A percentile compares a stretch with the other conserved stretches of the same genome.
phyloP scores from a whole-genome alignment of 2,329 filamentous ascomycete species.

The Bipolaris zeicola region DNA sequence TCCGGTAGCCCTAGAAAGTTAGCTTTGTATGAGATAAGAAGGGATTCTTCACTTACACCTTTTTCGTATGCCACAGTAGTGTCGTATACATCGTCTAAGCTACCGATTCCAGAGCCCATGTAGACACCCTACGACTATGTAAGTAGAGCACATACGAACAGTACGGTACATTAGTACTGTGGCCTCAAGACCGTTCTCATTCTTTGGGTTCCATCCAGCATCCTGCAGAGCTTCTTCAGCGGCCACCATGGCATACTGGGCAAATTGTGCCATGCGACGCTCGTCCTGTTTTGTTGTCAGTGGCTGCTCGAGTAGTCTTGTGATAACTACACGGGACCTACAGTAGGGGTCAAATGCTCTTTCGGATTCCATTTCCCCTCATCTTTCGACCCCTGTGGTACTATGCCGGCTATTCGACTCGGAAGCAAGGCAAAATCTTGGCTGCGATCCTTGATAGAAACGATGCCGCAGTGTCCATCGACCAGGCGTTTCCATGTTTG shows the following conservation, averaged over 20 bases:
- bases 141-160: slow-evolving; percentile 6
- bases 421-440: slow-evolving; percentile 73
- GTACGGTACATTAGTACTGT: slow-evolving; percentile 58
- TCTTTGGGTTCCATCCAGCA: slow-evolving; percentile 73
- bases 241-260: slow-evolving; percentile 89
- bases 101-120: slow-evolving; percentile 93
- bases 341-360: slow-evolving; percentile 52
- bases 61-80: slow-evolving; percentile 78
- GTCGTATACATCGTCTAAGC: slow-evolving; percentile 86
- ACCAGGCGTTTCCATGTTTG: slow-evolving; percentile 82
- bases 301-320: slow-evolving; percentile 41
- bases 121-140: slow-evolving; percentile 70
- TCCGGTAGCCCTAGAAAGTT: slow-evolving; percentile 75
- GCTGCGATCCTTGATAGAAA: slow-evolving; percentile 70
- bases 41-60: slow-evolving; percentile 60
- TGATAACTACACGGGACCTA: slow-evolving; percentile 13
- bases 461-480: slow-evolving; percentile 78
- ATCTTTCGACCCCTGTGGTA: slow-evolving; percentile 63
- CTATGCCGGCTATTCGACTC: slow-evolving; percentile 82
- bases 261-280: slow-evolving; percentile 86
- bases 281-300: slow-evolving; percentile 56
- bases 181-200: slow-evolving; percentile 68
- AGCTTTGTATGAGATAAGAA: neutral
- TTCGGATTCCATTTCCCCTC: slow-evolving; percentile 55
- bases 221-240: slow-evolving; percentile 84